Conservation (phyloP, 495 filamentous ascomycete species). For the Penicillium angulare region DNA sequence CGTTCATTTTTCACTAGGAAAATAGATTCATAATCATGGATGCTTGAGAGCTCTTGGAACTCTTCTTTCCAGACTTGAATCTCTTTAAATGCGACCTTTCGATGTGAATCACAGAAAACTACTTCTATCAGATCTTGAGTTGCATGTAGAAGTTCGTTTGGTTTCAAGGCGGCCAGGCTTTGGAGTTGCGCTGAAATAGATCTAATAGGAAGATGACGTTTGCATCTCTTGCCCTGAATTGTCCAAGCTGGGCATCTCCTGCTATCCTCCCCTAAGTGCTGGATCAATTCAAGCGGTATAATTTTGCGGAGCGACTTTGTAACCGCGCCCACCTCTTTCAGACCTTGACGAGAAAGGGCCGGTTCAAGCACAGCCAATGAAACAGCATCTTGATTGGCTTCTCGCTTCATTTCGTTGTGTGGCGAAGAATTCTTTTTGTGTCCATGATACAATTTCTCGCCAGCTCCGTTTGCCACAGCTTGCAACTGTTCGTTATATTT, state of each 20-base stretch:
- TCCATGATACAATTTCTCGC: too few species aligned
- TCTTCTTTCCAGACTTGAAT: constrained; percentile 10
- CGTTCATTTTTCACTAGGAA: not conserved
- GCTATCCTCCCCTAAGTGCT: constrained; percentile 2
- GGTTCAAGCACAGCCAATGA: not conserved
- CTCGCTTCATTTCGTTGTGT: not conserved
- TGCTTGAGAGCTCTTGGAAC: constrained; percentile 1
- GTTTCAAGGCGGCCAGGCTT: not conserved
- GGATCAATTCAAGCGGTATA: constrained; percentile 5
- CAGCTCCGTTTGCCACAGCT: not conserved
- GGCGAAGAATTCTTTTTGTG: not conserved
- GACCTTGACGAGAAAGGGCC: not conserved
- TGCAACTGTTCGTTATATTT: not conserved
- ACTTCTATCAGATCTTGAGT: constrained; percentile 2
- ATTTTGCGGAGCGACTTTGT: constrained; percentile 5
- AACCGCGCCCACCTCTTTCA: constrained; percentile 1
- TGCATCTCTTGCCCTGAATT: constrained; percentile 6
- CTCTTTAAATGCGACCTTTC: constrained; percentile 3
- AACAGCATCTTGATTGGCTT: not conserved
- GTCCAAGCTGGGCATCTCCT: constrained; percentile 8
- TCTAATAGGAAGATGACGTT: not conserved
- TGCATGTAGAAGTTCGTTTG: not conserved
- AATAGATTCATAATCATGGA: not conserved
- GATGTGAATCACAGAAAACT: constrained; percentile 2
- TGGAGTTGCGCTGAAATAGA: not conserved